Percentiles rank a stretch among this genome's conserved stretches.
phyloP scores from a whole-genome alignment of 1,139 yeast species.

The Candida tetrigidarum region DNA sequence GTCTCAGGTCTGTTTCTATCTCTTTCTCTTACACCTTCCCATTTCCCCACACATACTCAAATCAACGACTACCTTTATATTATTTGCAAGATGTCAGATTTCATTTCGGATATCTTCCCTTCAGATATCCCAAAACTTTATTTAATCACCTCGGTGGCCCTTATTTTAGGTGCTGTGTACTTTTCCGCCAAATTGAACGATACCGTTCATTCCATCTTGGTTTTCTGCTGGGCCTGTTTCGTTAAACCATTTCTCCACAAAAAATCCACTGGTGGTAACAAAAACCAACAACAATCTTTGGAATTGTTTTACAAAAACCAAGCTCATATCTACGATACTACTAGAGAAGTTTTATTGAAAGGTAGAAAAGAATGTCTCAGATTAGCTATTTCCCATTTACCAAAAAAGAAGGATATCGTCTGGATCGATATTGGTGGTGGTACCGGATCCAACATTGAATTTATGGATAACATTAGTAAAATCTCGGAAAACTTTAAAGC shows the following conservation, averaged over 20 bases:
- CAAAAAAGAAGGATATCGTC: conserved; percentile 49
- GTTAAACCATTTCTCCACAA: conserved; percentile 63
- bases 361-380: conserved; percentile 72
- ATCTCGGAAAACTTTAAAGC: conserved; percentile 59
- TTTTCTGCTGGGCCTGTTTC: conserved; percentile 63
- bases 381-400: conserved; percentile 61
- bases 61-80: neutral
- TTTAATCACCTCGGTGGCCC: conserved; percentile 20
- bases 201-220: conserved; percentile 32
- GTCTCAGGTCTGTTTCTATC: no score
- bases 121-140: conserved; percentile 19
- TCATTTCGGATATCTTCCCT: conserved; percentile 16
- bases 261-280: conserved; percentile 13
- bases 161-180: conserved; percentile 21
- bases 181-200: conserved; percentile 26
- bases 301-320: conserved; percentile 77
- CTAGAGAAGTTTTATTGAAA: conserved; percentile 64
- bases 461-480: conserved; percentile 62
- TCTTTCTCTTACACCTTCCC: neutral
- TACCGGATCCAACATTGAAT: conserved; percentile 80
- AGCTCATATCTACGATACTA: conserved; percentile 74
- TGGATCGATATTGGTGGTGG: conserved; percentile 93
- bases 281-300: conserved; percentile 60
- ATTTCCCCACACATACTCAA: neutral
- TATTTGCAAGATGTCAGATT: conserved; percentile 15